A percentile compares a stretch with the other conserved stretches of the same genome.
These are phyloP conservation scores for Trichoderma asperelloides DNA, from an alignment of 495 filamentous ascomycete species.

Conservation along the genomic window DNA sequence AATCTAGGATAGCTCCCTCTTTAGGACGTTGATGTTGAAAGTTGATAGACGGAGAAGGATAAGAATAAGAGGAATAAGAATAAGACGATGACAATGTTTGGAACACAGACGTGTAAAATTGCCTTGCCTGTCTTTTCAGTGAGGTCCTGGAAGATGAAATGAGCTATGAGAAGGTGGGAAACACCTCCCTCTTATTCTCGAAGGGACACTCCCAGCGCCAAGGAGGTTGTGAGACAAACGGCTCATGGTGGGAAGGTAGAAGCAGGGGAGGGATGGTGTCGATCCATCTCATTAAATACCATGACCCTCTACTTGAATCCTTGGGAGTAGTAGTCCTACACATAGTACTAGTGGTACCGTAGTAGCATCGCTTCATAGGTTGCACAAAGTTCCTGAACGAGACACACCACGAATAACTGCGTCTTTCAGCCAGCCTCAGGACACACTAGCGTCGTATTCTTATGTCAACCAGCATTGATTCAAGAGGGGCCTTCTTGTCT, in stretches of 20 bases:
- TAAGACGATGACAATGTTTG: too few relatives aligned
- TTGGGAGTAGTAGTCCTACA: neutral
- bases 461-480: neutral
- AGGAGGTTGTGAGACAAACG: neutral
- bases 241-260: neutral
- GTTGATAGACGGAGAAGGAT: neutral
- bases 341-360: neutral
- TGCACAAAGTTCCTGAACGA: neutral
- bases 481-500: neutral
- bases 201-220: neutral
- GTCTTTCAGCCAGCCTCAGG: neutral
- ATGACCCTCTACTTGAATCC: neutral
- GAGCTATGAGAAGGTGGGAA: neutral
- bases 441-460: neutral
- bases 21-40: neutral
- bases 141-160: neutral
- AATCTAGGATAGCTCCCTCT: neutral
- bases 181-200: neutral
- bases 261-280: neutral
- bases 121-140: neutral
- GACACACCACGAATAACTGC: neutral
- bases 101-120: neutral
- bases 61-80: neutral
- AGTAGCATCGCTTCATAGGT: neutral
- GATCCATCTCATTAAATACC: neutral